phyloP scores from a whole-genome alignment of 805 yeast species.

The Grigorovia jiainica region DNA sequence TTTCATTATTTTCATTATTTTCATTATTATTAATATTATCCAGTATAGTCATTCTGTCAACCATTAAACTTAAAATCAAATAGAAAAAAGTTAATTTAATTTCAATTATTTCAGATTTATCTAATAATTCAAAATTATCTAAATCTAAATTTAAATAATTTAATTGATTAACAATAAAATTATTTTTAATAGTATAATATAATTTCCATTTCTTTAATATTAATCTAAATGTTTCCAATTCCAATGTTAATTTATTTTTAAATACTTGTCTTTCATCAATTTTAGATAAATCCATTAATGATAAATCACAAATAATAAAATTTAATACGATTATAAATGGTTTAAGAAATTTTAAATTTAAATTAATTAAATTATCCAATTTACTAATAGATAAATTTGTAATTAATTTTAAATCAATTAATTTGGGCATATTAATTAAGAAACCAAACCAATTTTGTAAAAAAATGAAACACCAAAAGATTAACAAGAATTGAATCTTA shows the following conservation, averaged over 20 bases:
- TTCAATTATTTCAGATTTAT: conserved; percentile 20
- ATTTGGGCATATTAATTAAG: conserved; percentile 21
- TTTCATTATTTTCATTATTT: not conserved
- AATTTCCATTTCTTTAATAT: conserved; percentile 16
- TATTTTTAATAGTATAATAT: conserved; percentile 19
- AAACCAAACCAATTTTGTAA: conserved; percentile 25
- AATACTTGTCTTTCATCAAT: conserved; percentile 19
- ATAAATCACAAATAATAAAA: conserved; percentile 5
- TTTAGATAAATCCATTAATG: conserved; percentile 3
- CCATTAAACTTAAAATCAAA: conserved; percentile 9
- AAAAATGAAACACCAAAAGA: conserved; percentile 24
- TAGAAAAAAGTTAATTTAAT: conserved; percentile 24
- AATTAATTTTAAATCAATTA: conserved; percentile 22
- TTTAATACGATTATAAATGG: conserved; percentile 17
- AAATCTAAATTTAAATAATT: not conserved
- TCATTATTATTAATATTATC: not conserved
- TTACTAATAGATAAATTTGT: conserved; percentile 9
- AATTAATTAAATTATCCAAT: conserved; percentile 8
- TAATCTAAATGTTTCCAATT: conserved; percentile 18
- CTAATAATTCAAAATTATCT: conserved; percentile 3
- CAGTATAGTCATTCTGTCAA: not conserved
- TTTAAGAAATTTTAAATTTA: conserved; percentile 16
- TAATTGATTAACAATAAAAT: conserved; percentile 1
- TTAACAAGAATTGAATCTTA: not conserved
- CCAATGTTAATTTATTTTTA: conserved; percentile 8